Conservation (phyloP, 2,329 filamentous ascomycete genomes). For the Corynespora cassiicola region DNA sequence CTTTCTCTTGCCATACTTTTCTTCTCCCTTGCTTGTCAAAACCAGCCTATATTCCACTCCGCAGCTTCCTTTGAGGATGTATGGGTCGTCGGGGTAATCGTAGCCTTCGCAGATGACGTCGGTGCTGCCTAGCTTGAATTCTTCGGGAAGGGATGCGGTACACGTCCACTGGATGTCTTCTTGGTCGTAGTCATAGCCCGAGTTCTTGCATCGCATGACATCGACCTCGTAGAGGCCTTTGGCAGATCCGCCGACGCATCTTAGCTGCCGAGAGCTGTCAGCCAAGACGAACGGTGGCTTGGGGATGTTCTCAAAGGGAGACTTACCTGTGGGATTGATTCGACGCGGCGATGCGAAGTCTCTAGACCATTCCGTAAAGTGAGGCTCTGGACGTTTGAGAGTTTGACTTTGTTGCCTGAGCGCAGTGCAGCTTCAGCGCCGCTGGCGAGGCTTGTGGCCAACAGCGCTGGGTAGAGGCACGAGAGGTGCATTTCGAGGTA, state of each 20-base stretch:
- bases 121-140: constrained; percentile 79
- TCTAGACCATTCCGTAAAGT: constrained; percentile 73
- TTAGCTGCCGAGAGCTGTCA: constrained; percentile 59
- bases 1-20: constrained; percentile 67
- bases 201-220: constrained; percentile 87
- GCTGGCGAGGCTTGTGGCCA: constrained; percentile 30
- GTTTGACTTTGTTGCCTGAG: constrained; percentile 60
- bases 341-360: constrained; percentile 78
- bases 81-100: constrained; percentile 74
- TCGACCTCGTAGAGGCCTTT: constrained; percentile 74
- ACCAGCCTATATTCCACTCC: constrained; percentile 87
- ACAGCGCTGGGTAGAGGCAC: constrained; percentile 39
- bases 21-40: constrained; percentile 78
- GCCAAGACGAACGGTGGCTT: constrained; percentile 4
- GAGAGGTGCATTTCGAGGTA: constrained; percentile 34
- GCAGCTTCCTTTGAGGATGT: constrained; percentile 90
- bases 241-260: constrained; percentile 71
- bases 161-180: constrained; percentile 95
- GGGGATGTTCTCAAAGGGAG: neutral
- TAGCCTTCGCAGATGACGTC: constrained; percentile 96
- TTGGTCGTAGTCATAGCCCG: constrained; percentile 78
- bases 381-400: constrained; percentile 75
- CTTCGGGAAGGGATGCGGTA: constrained; percentile 66
- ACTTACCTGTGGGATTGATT: constrained; percentile 68
- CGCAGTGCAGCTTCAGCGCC: constrained; percentile 35